Conservation (phyloP, 2,329 filamentous ascomycete genomes). For the Alternaria gansuensis region DNA sequence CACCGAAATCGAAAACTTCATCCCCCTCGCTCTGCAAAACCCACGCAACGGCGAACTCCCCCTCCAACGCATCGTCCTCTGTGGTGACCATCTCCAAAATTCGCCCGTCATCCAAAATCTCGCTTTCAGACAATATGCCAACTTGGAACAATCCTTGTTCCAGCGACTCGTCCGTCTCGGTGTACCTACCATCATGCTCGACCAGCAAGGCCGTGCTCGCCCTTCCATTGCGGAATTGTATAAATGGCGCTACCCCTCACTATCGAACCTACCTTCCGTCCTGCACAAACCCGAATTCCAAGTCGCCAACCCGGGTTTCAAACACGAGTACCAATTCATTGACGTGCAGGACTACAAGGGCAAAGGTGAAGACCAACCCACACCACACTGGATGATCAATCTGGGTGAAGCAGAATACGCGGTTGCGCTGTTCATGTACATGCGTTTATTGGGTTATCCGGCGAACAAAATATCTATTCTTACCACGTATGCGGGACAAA, state of each 20-base stretch:
- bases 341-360: slow-evolving; percentile 94
- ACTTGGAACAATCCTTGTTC: slow-evolving; percentile 95
- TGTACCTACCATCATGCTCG: slow-evolving; percentile 88
- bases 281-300: slow-evolving; percentile 74
- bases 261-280: slow-evolving; percentile 82
- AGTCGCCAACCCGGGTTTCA: slow-evolving; percentile 87
- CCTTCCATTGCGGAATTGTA: slow-evolving; percentile 89
- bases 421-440: slow-evolving; percentile 95
- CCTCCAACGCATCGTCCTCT: slow-evolving; percentile 87
- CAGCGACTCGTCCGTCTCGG: slow-evolving; percentile 88
- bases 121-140: slow-evolving; percentile 93
- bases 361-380: slow-evolving; percentile 85
- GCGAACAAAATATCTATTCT: slow-evolving; percentile 85
- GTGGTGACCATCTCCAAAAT: slow-evolving; percentile 96
- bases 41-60: slow-evolving; percentile 75
- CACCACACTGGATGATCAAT: slow-evolving; percentile 95
- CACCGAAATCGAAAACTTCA: slow-evolving; percentile 96
- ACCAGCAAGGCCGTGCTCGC: slow-evolving; percentile 91
- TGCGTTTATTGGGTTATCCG: slow-evolving; percentile 94
- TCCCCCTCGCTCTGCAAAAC: slow-evolving; percentile 91
- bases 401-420: slow-evolving; percentile 96
- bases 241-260: slow-evolving; percentile 86
- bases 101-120: slow-evolving; percentile 94
- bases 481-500: slow-evolving; percentile 92
- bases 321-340: slow-evolving; percentile 96